A percentile compares a stretch with the other conserved stretches of the same genome.
Conservation (phyloP, 495 filamentous ascomycete species). For the Xylaria castorea region DNA sequence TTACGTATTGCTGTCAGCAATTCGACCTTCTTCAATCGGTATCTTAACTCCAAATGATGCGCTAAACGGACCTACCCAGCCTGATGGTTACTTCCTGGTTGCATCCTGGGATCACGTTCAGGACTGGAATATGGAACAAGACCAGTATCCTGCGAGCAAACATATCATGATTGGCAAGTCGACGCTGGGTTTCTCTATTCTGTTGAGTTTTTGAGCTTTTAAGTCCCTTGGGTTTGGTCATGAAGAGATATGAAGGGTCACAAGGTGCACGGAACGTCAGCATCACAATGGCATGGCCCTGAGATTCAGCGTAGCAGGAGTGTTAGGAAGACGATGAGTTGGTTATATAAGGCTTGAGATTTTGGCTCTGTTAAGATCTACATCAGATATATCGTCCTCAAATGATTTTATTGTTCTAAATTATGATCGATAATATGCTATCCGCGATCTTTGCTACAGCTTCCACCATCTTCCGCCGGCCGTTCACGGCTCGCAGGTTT, state of each 20-base stretch:
- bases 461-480: conserved; percentile 13
- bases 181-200: background rate
- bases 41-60: conserved; percentile 5
- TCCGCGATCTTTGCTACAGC: conserved; percentile 17
- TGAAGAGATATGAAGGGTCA: conserved; percentile 6
- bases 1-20: background rate
- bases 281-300: conserved; percentile 7
- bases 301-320: background rate
- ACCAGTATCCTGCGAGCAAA: background rate
- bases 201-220: background rate
- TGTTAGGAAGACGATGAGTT: background rate
- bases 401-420: background rate
- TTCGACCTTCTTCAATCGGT: conserved; percentile 22
- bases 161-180: background rate
- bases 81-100: background rate
- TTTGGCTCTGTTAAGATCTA: background rate
- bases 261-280: conserved; percentile 5
- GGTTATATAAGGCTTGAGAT: conserved; percentile 1
- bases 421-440: conserved; percentile 24
- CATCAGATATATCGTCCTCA: background rate
- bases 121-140: background rate
- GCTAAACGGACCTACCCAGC: conserved; percentile 13
- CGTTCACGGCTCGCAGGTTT: conserved; percentile 17
- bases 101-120: conserved; percentile 21
- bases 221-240: background rate